Conservation (phyloP, 768 basidiomycete species). For the Pisolithus marmoratus region DNA sequence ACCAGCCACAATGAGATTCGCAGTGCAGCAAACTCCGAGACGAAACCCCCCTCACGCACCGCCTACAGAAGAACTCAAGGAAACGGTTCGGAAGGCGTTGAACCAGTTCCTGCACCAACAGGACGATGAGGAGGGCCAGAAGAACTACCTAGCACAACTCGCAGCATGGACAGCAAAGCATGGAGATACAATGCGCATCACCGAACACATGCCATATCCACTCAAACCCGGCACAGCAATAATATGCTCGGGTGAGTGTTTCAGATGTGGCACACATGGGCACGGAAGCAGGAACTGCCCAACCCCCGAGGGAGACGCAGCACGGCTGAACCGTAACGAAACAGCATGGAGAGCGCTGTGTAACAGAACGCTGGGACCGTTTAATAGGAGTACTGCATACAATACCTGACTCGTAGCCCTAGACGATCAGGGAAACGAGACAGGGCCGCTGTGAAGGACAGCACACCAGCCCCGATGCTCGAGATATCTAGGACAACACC, state of each 20-base stretch:
- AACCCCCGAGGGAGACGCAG: background rate
- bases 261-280: background rate
- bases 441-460: background rate
- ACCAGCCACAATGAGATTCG: too few relatives aligned
- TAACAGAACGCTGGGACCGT: background rate
- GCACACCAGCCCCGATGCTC: too few relatives aligned
- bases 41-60: too few relatives aligned
- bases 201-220: background rate
- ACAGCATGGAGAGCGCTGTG: background rate
- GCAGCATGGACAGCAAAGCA: background rate
- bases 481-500: background rate
- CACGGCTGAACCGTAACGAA: background rate
- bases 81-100: too few relatives aligned
- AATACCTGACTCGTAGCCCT: background rate
- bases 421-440: background rate
- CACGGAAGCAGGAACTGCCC: background rate
- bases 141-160: background rate
- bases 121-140: background rate
- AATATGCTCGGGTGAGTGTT: background rate
- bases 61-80: too few relatives aligned
- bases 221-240: background rate
- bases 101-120: background rate
- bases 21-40: too few relatives aligned
- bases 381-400: background rate
- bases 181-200: background rate